Evolutionary conservation across 192 early-diverging fungal genomes (phyloP).

Genomic region (Dispira parvispora): DNA sequence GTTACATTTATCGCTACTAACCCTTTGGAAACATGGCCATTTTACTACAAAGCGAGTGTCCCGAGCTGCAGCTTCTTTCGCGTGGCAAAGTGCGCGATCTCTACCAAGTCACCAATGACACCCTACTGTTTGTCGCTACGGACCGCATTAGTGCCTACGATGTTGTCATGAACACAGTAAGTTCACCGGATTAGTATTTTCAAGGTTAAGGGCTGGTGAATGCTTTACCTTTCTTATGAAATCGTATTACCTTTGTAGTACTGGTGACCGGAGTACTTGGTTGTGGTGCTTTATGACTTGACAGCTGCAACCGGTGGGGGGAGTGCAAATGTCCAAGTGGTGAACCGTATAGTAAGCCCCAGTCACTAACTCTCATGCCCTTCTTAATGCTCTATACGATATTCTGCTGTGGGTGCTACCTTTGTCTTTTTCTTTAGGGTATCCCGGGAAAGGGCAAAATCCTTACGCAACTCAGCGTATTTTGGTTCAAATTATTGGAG

Average conservation of each 20-base stretch:
- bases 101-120: conserved; percentile 75
- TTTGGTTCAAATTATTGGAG: conserved; percentile 87
- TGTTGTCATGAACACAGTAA: conserved; percentile 94
- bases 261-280: too few relatives aligned
- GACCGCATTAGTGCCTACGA: conserved; percentile 97
- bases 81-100: conserved; percentile 95
- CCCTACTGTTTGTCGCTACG: conserved; percentile 90
- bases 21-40: conserved; percentile 14
- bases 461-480: conserved; percentile 82
- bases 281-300: too few relatives aligned
- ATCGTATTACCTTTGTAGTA: too few relatives aligned
- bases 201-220: not conserved
- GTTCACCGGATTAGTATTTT: conserved; percentile 10
- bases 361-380: too few relatives aligned
- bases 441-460: conserved; percentile 96
- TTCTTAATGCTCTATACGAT: too few relatives aligned
- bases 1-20: not conserved
- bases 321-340: too few relatives aligned
- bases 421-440: conserved; percentile 30
- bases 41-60: conserved; percentile 59
- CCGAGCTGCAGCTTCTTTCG: conserved; percentile 80
- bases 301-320: too few relatives aligned
- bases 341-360: too few relatives aligned
- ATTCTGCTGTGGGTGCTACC: too few relatives aligned
- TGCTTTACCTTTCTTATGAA: not conserved